These are phyloP conservation scores for Phalaenopsis hybrid DNA, from an alignment of 116 monocot species.

Conservation along the genomic window DNA sequence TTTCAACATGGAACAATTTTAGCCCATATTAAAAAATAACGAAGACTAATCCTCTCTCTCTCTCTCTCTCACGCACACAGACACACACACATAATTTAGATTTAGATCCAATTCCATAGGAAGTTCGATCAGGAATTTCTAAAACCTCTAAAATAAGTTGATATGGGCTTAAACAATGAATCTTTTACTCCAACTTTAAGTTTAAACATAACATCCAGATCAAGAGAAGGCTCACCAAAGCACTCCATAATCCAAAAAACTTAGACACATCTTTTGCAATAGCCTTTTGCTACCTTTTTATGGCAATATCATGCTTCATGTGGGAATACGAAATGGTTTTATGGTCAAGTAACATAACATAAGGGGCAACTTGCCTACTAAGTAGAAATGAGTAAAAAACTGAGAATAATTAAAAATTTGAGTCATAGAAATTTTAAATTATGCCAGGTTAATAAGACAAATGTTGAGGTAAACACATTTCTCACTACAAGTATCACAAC, in stretches of 20 bases:
- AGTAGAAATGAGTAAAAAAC: background rate
- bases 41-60: too few species aligned
- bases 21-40: too few species aligned
- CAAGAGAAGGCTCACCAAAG: too few species aligned
- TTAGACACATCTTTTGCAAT: background rate
- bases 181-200: too few species aligned
- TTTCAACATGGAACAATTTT: too few species aligned
- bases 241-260: background rate
- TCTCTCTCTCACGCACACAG: too few species aligned
- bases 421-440: background rate
- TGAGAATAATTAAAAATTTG: background rate
- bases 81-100: background rate
- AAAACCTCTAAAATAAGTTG: background rate
- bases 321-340: background rate
- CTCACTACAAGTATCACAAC: background rate
- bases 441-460: background rate
- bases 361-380: background rate
- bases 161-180: background rate
- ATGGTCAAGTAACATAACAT: background rate
- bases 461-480: background rate
- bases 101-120: background rate
- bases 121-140: background rate
- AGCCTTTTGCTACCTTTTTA: background rate
- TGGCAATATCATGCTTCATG: background rate
- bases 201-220: too few species aligned